These are phyloP conservation scores for Pistacia vera DNA, from an alignment of 345 rosid genomes.

Conservation along the genomic window DNA sequence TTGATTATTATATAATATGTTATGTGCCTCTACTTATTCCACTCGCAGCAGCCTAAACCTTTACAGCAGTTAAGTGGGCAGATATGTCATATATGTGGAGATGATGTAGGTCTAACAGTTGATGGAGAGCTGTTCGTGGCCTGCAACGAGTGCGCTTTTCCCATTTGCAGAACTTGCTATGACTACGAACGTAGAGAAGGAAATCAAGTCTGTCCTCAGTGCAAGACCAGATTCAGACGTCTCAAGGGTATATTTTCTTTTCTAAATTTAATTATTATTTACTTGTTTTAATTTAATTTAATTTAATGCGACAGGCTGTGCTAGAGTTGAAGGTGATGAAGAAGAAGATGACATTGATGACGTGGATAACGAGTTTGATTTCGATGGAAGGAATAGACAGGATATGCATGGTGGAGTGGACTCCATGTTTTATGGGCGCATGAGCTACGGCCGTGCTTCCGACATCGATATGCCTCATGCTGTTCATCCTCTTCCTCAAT, in stretches of 20 bases:
- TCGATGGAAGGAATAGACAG: constrained; percentile 25
- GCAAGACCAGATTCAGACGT: constrained; percentile 65
- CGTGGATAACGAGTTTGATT: constrained; percentile 73
- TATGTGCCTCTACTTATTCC: too few species aligned
- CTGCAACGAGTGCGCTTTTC: constrained; percentile 66
- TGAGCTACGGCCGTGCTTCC: constrained; percentile 26
- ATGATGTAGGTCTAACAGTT: constrained; percentile 38
- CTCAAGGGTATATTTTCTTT: constrained; percentile 39
- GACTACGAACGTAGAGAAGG: constrained; percentile 64
- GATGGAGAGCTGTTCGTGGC: constrained; percentile 56
- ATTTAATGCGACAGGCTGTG: constrained; percentile 43
- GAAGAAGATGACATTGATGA: constrained; percentile 86
- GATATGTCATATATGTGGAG: constrained; percentile 54
- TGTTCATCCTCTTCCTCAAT: constrained; percentile 23
- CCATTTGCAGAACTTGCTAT: constrained; percentile 61
- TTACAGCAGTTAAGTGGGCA: constrained; percentile 32
- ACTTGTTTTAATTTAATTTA: not conserved
- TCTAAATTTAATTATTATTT: not conserved
- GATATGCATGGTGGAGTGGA: constrained; percentile 31
- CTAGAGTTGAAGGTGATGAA: constrained; percentile 84
- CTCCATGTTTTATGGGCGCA: constrained; percentile 30
- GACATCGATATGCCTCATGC: constrained; percentile 30
- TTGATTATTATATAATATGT: not conserved
- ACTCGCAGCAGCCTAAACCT: constrained; percentile 28
- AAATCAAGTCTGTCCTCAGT: constrained; percentile 57